A percentile compares a stretch with the other conserved stretches of the same genome.
Evolutionary conservation across 805 yeast genomes (phyloP).

Genomic region (Millerozyma acaciae): DNA sequence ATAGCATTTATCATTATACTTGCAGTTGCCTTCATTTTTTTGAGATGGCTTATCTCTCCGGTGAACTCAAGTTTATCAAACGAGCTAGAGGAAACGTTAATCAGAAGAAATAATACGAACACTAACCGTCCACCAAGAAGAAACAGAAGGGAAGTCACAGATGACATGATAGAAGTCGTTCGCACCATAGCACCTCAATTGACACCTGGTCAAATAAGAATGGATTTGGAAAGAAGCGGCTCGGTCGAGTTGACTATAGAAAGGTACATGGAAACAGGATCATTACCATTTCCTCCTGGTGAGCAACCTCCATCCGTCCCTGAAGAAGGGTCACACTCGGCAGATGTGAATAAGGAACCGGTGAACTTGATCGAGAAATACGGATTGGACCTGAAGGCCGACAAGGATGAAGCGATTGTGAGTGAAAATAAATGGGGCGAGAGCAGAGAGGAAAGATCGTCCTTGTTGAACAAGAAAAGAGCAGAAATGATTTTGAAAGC

Average conservation of each 20-base stretch:
- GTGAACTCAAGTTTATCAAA: constrained; percentile 39
- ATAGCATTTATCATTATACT: constrained; percentile 46
- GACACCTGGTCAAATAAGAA: constrained; percentile 64
- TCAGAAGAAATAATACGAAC: not conserved
- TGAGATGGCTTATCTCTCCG: constrained; percentile 64
- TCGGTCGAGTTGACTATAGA: constrained; percentile 80
- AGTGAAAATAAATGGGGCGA: constrained; percentile 31
- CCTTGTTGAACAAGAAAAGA: constrained; percentile 25
- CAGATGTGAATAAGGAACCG: constrained; percentile 4
- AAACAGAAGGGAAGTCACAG: constrained; percentile 48
- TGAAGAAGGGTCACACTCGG: constrained; percentile 5
- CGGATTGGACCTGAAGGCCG: constrained; percentile 27
- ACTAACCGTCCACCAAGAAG: constrained; percentile 8
- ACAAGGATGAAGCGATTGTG: constrained; percentile 15
- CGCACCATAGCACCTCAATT: constrained; percentile 76
- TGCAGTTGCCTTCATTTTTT: constrained; percentile 51
- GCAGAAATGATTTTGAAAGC: constrained; percentile 42
- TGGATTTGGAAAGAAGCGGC: constrained; percentile 72
- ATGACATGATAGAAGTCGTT: constrained; percentile 80
- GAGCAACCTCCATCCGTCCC: constrained; percentile 11
- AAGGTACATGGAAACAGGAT: constrained; percentile 57
- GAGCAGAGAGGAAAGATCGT: constrained; percentile 16
- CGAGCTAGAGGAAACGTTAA: constrained; percentile 10
- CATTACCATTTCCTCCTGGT: constrained; percentile 55
- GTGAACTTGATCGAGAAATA: constrained; percentile 39